Percentiles rank a stretch among this genome's conserved stretches.
Evolutionary conservation across 2,329 filamentous ascomycete genomes (phyloP).

Genomic region (Epichloe festucae): DNA sequence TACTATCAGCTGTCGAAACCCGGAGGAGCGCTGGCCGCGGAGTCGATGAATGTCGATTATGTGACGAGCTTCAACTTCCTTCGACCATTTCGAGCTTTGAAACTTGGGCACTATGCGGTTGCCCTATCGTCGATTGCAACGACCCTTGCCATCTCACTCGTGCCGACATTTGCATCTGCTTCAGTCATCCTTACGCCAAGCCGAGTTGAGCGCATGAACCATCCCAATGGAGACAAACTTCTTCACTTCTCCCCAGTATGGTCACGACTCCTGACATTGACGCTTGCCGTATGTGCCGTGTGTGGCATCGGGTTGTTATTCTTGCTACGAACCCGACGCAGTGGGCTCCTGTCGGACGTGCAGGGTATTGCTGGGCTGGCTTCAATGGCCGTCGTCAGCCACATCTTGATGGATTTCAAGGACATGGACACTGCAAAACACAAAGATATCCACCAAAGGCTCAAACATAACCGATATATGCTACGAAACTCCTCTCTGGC

Average conservation of each 20-base stretch:
- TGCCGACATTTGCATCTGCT: conserved; percentile 55
- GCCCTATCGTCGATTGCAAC: conserved; percentile 52
- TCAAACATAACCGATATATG: conserved; percentile 55
- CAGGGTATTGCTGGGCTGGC: conserved; percentile 62
- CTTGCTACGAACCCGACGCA: conserved; percentile 47
- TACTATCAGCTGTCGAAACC: conserved; percentile 52
- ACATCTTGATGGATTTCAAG: conserved; percentile 62
- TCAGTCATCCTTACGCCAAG: conserved; percentile 44
- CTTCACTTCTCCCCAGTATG: conserved; percentile 44
- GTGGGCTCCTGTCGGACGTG: conserved; percentile 54
- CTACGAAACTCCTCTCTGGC: conserved; percentile 59
- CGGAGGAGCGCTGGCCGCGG: conserved; percentile 46
- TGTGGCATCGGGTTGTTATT: conserved; percentile 46
- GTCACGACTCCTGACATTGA: conserved; percentile 47
- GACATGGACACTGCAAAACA: conserved; percentile 56
- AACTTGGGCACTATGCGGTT: conserved; percentile 54
- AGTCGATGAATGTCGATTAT: conserved; percentile 64
- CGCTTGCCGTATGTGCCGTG: conserved; percentile 43
- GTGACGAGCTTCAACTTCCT: conserved; percentile 54
- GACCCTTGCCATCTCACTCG: conserved; percentile 51
- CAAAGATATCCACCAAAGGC: conserved; percentile 51
- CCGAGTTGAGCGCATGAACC: conserved; percentile 27
- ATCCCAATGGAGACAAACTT: conserved; percentile 34
- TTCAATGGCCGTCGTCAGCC: conserved; percentile 60
- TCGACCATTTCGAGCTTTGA: conserved; percentile 49